Evolutionary conservation across 2,329 filamentous ascomycete species (phyloP), one percentile per base, ranked within the genome.

Genomic region (Akanthomyces uredinophilus): DNA sequence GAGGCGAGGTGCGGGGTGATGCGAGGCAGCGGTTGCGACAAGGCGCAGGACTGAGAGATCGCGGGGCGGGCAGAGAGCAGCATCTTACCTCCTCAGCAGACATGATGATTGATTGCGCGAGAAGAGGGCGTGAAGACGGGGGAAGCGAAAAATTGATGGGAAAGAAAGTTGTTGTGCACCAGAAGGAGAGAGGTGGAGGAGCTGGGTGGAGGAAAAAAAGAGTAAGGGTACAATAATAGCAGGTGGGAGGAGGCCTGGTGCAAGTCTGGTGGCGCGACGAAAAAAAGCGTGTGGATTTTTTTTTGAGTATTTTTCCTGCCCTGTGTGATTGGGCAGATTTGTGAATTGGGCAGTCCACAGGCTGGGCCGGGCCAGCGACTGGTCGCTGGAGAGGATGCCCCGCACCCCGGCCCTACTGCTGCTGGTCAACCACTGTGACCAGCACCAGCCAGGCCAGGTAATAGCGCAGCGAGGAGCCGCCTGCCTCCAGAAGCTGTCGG

Each of bases 51-150:
- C 52, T 46, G 63, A 62, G 41, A 64, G 58, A 49, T 66, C 67
- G 69, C 66, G 67, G 65, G 68, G 66, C 68, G 65, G 65, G 64
- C 49, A 63, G 49, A 44, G 46, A 47, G 59, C 55, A 57, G 51
- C 27, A 65, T 76, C 82, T 79, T 78, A 84, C 82, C 73, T 83
- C 81, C 67, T 84, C 82, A 71, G 83, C 75, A 61, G 58, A 61
- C 83, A 86, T 86, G 72, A 77, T 84, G 82, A 79, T 74, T 74
- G 74, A 75, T 76, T 78, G 72, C 69, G 70, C 73, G 71, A 73
- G 70, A 72, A 71, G 67, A 66, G 67, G 69, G 70, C 65, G 65
- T 72, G 68, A 67, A 64, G 55, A 65, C 64, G 65, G 65, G 65
- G 59, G 61, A 64, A 66, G 66, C 66, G 65, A 63, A 64, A 67